Percentiles rank a stretch among this genome's conserved stretches.
Evolutionary conservation across 768 basidiomycete species (phyloP).

Genomic region (Tephrocybe sp.): DNA sequence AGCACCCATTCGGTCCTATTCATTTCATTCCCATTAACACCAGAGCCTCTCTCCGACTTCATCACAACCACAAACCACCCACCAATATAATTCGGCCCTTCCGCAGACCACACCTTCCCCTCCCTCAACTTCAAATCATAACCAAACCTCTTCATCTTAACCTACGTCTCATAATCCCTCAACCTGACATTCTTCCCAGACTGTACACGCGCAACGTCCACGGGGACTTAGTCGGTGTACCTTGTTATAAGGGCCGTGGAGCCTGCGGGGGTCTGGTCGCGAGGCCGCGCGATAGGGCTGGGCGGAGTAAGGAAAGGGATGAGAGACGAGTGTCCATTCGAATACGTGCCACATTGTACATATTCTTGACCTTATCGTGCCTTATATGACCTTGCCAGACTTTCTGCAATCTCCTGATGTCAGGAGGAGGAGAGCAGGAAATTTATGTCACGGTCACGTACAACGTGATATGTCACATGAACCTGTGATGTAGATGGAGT

Average conservation of each 20-base stretch:
- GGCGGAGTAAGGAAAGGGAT: conserved; percentile 2
- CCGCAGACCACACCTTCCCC: conserved; percentile 2
- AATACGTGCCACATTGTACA: too few species aligned
- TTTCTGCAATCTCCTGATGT: too few species aligned
- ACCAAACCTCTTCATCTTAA: conserved; percentile 10
- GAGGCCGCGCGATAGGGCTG: background rate
- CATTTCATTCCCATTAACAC: background rate
- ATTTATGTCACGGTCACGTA: too few species aligned
- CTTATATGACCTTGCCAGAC: too few species aligned
- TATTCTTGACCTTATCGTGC: too few species aligned
- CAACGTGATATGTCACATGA: too few species aligned
- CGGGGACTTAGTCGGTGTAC: conserved; percentile 12
- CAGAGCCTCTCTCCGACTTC: background rate
- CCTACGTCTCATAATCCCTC: conserved; percentile 11
- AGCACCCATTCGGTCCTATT: conserved; percentile 10
- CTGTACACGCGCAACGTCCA: conserved; percentile 12
- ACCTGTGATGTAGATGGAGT: too few species aligned
- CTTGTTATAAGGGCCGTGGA: conserved; percentile 7
- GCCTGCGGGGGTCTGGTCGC: conserved; percentile 6
- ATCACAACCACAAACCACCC: background rate
- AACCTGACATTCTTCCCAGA: conserved; percentile 8
- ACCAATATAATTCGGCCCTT: conserved; percentile 10
- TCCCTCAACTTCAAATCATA: conserved; percentile 11
- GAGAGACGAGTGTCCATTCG: conserved; percentile 3
- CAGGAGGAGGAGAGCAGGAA: too few species aligned